Evolutionary conservation across 1,284 basidiomycete species (phyloP).

Genomic region (Ceratobasidium theobromae): DNA sequence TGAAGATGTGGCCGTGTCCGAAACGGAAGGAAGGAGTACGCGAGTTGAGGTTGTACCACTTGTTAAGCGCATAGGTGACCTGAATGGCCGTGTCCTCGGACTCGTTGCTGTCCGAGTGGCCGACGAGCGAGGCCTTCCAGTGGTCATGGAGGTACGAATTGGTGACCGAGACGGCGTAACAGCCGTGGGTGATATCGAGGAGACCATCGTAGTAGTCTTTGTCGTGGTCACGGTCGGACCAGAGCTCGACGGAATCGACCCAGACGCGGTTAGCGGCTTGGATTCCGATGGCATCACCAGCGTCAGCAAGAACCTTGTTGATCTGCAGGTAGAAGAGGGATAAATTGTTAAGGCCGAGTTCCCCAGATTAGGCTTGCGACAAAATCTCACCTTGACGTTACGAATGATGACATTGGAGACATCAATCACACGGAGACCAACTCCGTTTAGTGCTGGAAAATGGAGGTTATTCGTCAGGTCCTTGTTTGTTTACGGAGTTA

Average conservation of each 20-base stretch:
- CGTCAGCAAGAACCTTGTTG: conserved; percentile 23
- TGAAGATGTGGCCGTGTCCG: conserved; percentile 36
- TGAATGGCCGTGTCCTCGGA: conserved; percentile 25
- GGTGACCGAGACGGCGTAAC: conserved; percentile 16
- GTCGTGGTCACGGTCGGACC: conserved; percentile 30
- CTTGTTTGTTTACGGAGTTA: neutral
- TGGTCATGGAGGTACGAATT: conserved; percentile 32
- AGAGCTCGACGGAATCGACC: conserved; percentile 39
- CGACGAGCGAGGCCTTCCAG: conserved; percentile 33
- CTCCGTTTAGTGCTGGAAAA: conserved; percentile 43
- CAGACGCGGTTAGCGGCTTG: conserved; percentile 50
- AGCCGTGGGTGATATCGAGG: conserved; percentile 31
- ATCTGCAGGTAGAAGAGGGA: neutral
- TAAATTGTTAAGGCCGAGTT: conserved; percentile 46
- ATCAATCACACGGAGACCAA: conserved; percentile 49
- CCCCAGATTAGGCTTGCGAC: conserved; percentile 39
- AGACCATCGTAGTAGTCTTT: conserved; percentile 33
- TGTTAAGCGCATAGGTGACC: conserved; percentile 32
- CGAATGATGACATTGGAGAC: conserved; percentile 52
- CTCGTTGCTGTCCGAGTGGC: too few species aligned
- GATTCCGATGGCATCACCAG: conserved; percentile 37
- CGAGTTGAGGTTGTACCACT: conserved; percentile 35
- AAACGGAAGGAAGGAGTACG: conserved; percentile 43
- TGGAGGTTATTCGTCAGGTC: neutral
- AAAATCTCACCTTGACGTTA: conserved; percentile 54